Evolutionary conservation across 1,139 yeast species (phyloP).

Genomic region (Wickerhamiella pararugosa): DNA sequence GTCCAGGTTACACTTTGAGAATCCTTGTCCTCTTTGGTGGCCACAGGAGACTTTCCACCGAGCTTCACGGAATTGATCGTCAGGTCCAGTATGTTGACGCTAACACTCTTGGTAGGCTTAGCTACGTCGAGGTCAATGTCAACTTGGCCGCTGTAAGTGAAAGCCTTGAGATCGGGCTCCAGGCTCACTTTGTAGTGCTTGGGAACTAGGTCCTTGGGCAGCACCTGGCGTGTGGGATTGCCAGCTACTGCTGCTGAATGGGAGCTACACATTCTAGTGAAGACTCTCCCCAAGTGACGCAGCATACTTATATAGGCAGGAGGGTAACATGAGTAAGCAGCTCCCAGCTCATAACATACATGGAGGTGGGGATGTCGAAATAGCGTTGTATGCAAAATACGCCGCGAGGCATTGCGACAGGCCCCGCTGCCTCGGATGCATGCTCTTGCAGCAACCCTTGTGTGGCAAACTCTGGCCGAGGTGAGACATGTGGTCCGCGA

Average conservation of each 20-base stretch:
- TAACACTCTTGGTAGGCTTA: conserved; percentile 36
- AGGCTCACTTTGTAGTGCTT: conserved; percentile 52
- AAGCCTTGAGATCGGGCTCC: conserved; percentile 59
- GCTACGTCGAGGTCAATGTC: conserved; percentile 49
- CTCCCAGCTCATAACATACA: no score
- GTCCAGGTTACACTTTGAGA: conserved; percentile 51
- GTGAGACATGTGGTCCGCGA: no score
- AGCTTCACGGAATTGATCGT: conserved; percentile 27
- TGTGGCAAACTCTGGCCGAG: no score
- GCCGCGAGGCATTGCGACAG: no score
- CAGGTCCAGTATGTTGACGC: conserved; percentile 51
- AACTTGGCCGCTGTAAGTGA: conserved; percentile 55
- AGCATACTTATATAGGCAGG: background rate
- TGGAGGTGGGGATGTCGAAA: no score
- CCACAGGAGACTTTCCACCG: conserved; percentile 11
- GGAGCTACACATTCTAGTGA: conserved; percentile 9
- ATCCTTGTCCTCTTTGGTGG: conserved; percentile 26
- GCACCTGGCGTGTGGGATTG: conserved; percentile 28
- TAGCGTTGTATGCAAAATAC: no score
- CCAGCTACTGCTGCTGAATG: conserved; percentile 5
- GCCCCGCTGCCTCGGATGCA: no score
- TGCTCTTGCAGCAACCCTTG: no score
- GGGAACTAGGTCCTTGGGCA: conserved; percentile 63
- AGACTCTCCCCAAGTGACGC: conserved; percentile 1
- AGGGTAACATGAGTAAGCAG: no score